Evolutionary conservation across 805 yeast genomes (phyloP), one percentile per base, ranked within the genome.

Genomic region (Starmerella bombicola): DNA sequence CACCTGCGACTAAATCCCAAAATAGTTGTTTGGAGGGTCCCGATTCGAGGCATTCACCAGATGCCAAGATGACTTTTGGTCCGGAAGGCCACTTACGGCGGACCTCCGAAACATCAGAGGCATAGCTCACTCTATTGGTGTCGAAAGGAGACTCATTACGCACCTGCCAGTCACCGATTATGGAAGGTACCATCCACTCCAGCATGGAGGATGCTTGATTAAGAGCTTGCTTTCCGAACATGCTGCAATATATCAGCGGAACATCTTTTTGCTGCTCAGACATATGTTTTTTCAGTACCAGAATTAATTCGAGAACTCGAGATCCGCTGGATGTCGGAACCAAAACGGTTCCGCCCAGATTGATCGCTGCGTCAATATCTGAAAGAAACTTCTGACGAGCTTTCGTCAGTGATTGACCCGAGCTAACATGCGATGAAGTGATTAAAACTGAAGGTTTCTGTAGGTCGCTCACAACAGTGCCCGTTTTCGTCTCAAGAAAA

Each of bases 141-240:
- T 81, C 93, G 55, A 88, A 86, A 1, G 96, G 95, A 2, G 79
- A 71, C 40, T 71, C 71, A 40, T 77, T 77, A 45, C 73, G 69
- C 6, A 70, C 64, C 54, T 84, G 94, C 88, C 95, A 85, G 34
- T 76, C 80, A 51, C 80, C 79, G 20, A 82, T 71, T n/a, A 85
- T 70, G n/a, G 78, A 70, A 0, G 88, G 73, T 0, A 93, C 76
- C 85, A 91, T 80, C 97, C 97, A 91, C 63, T 91, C 98, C 22
- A 88, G 62, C 78, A 91, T 80, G 41, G 85, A 80, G 12, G 83
- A 73, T 0, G 96, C 95, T 55, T 80, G 83, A 20, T 79, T 71
- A 42, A 91, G 59, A 3, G 79, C 69, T 53, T 88, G 76, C 3
- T 84, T 74, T 20, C 91, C 93, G 0, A 85, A 76, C 52, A 75